Base-by-base conservation (phyloP, 202 grass and related monocot genomes). In the Bolboschoenoplectus hybrid region DNA sequence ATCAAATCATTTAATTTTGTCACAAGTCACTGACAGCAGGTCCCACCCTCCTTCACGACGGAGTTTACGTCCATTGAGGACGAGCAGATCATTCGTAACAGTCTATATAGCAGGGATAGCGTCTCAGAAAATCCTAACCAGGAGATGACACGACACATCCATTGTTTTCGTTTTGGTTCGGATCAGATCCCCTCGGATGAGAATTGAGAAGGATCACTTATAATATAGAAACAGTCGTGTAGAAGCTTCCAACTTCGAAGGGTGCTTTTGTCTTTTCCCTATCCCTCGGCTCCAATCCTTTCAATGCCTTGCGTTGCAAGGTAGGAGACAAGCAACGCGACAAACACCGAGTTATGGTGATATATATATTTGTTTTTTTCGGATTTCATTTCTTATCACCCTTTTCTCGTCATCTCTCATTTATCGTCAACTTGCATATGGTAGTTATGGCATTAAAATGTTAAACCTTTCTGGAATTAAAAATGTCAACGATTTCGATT, bases 251-350 rank as follows among this genome's bases (percentile, higher is more conserved):
- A 55, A 84, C 13, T 84, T 71, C 49, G 14, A 55, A 84, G 82
- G 32, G 63, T 19, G 38, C 8, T 84, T 57, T 0, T 50, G 81
- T 83, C 82, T 56, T 84, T 67, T 69, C 46, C 8, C 35, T 19
- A 20, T 26, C 17, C 17, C 3, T 20, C 10, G 32, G 6, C 14
- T 49, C 26, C 16, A 0, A 1, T 16, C 16, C 17, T 13, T 50
- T 43, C 0, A 40, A 35, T 84, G 43, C 34, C 49, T 84, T 84
- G 65, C 49, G 65, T 55, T 44, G 4, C 63, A 84, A 16, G 82
- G 47, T 32, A 70, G 82, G 82, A 66, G 82, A 84, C 82, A 58
- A 71, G 43, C 80, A 82, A 82, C 40, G 7, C 61, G 80, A 82
- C 80, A 67, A 67, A 82, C 10, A 55, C n/a, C n/a, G 56, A 82